Evolutionary conservation across 2,329 filamentous ascomycete species (phyloP), one percentile per base, ranked within the genome.

Genomic region (Diaporthe caulivora): DNA sequence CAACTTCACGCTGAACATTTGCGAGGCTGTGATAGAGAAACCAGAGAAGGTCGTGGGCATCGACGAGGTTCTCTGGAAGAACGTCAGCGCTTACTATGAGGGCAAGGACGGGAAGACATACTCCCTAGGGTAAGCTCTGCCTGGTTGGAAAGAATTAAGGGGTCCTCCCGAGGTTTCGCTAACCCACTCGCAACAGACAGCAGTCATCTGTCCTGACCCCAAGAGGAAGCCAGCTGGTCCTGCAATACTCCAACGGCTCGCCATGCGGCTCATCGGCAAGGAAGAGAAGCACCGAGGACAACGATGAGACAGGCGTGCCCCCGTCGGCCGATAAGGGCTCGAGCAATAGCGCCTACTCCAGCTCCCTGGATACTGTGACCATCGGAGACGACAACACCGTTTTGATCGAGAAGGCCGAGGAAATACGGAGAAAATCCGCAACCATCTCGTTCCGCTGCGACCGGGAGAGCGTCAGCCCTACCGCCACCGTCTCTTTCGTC

Each of bases 401-500:
- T n/a, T 13, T 71, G 69, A 57, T 71, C 31, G 55, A 71, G 55
- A 71, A 71, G 69, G 69, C 69, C 49, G 69, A 71, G 53, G 55
- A 62, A 47, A n/a, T 53, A n/a, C 86, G 90, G 57, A 87, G 89
- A 77, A 97, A 96, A 81, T 97, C 94, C 2, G 93, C 95, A 17
- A 92, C 95, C 73, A 95, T 99, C 83, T 97, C 95, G 31, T 96
- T 98, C 81, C 92, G 97, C 77, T 99, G 97, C 86, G 95, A 98
- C 81, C 91, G 91, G 75, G 95, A 98, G 78, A 91, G 94, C 1
- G 86, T 92, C 1, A 88, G 87, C 40, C 89, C 90, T 6, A 87
- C 90, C 53, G 92, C 95, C 5, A 89, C 90, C 6, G 87, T 97
- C 49, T 95, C 94, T 26, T 99, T 98, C 81, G 92, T 98, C 74